Evolutionary conservation across 768 basidiomycete genomes (phyloP).

Genomic region (Amyloporia xantha): DNA sequence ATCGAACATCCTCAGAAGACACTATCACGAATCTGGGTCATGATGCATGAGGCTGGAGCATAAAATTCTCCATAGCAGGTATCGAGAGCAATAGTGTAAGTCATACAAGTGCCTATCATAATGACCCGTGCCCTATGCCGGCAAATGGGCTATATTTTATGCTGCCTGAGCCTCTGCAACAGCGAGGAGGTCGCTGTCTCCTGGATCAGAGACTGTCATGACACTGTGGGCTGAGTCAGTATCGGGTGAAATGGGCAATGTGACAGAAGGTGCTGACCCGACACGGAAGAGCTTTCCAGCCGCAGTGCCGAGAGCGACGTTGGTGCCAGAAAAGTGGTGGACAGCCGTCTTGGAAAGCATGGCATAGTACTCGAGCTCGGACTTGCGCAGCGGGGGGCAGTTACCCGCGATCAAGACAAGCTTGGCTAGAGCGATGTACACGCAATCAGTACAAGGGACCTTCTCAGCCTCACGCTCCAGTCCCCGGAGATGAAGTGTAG

Average conservation of each 20-base stretch:
- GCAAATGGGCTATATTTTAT: conserved; percentile 34
- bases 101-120: conserved; percentile 6
- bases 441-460: conserved; percentile 80
- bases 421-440: conserved; percentile 63
- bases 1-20: too few relatives aligned
- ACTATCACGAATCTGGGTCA: too few relatives aligned
- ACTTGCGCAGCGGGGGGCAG: conserved; percentile 98
- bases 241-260: neutral
- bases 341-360: conserved; percentile 99
- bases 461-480: conserved; percentile 99
- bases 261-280: conserved; percentile 46
- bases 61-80: neutral
- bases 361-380: conserved; percentile 99
- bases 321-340: conserved; percentile 96
- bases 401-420: conserved; percentile 98
- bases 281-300: conserved; percentile 99
- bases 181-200: conserved; percentile 92
- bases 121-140: conserved; percentile 2
- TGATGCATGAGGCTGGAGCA: neutral
- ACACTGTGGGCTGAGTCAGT: conserved; percentile 48
- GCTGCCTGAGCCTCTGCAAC: conserved; percentile 70
- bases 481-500: conserved; percentile 61
- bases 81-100: neutral
- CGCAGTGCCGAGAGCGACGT: conserved; percentile 97
- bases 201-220: conserved; percentile 94